phyloP scores from a whole-genome alignment of 2,329 filamentous ascomycete species.

The Stagonosporopsis vannaccii region DNA sequence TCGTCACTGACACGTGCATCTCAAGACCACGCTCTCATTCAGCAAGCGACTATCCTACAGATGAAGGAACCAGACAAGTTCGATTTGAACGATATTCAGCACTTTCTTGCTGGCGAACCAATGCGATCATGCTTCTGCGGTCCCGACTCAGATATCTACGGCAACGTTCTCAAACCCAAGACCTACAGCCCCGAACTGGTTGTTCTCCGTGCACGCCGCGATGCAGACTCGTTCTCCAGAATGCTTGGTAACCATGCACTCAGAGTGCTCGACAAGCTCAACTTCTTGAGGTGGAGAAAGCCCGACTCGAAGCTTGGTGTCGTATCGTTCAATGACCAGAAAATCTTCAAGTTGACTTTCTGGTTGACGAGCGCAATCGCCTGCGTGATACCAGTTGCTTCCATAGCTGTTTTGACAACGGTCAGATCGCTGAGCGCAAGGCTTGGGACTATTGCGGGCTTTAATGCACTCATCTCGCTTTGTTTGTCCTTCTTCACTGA shows the following conservation, averaged over 20 bases:
- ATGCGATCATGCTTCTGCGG: neutral
- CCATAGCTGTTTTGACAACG: neutral
- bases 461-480: constrained; percentile 18
- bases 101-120: constrained; percentile 5
- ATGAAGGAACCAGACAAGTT: constrained; percentile 7
- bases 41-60: constrained; percentile 12
- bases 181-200: constrained; percentile 11
- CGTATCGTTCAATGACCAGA: neutral
- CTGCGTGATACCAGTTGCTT: neutral
- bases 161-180: neutral
- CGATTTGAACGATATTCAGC: constrained; percentile 20
- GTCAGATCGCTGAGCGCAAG: neutral
- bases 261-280: neutral
- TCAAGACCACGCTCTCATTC: constrained; percentile 7
- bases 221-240: constrained; percentile 17
- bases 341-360: neutral
- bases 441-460: constrained; percentile 18
- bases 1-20: neutral
- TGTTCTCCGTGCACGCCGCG: constrained; percentile 5
- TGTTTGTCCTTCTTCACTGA: constrained; percentile 18
- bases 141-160: neutral
- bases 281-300: neutral
- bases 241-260: constrained; percentile 1
- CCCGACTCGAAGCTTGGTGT: neutral
- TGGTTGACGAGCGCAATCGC: constrained; percentile 1